phyloP scores from a whole-genome alignment of 202 grass and related monocot species.

The Sporobolus alterniflorus region DNA sequence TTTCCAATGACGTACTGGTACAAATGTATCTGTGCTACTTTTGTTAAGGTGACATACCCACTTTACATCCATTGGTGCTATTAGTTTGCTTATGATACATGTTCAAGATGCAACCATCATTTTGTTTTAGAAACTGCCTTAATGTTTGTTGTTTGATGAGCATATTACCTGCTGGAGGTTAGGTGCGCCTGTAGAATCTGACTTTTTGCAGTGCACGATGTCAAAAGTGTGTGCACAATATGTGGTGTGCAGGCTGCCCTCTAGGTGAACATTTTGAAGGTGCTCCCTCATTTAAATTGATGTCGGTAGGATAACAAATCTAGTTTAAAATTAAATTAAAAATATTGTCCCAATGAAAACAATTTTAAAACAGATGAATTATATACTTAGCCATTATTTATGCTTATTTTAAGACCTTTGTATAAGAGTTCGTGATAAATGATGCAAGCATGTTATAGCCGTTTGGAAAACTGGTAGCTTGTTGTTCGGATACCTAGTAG shows the following conservation, averaged over 20 bases:
- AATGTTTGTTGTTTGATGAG: slow-evolving; percentile 18
- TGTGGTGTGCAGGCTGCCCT: background rate
- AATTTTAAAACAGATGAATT: no score
- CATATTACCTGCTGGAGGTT: background rate
- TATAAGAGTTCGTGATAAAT: background rate
- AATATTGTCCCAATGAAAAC: no score
- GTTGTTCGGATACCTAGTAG: no score
- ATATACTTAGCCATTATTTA: background rate
- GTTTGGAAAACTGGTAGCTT: background rate
- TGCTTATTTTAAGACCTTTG: background rate
- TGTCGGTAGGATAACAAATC: no score
- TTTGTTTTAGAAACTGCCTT: background rate
- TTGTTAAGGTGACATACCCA: background rate
- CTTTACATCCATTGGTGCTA: background rate
- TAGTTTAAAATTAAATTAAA: no score
- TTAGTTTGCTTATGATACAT: slow-evolving; percentile 4
- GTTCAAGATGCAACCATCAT: background rate
- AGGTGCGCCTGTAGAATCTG: background rate
- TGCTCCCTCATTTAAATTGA: no score
- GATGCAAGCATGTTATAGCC: background rate
- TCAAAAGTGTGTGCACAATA: background rate
- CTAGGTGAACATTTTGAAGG: background rate
- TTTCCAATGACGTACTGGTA: background rate
- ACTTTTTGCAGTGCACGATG: background rate
- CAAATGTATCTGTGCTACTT: background rate